Conservation (phyloP, 2,329 filamentous ascomycete species). For the Talaromyces sp. region DNA sequence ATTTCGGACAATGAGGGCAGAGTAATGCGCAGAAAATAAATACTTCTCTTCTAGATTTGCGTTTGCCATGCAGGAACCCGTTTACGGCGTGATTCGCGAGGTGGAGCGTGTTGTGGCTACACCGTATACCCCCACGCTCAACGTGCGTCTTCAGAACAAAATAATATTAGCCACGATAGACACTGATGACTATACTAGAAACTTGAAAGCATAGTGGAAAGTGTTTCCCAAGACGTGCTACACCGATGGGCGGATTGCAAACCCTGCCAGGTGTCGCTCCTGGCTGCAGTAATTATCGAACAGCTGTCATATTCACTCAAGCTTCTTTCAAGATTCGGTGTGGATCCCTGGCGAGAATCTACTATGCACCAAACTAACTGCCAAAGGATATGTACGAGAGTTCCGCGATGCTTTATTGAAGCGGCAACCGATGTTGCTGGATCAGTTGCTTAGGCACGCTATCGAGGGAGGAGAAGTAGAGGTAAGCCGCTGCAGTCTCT, state of each 20-base stretch:
- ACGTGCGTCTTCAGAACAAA: constrained; percentile 31
- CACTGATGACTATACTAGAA: constrained; percentile 21
- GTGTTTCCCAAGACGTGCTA: constrained; percentile 32
- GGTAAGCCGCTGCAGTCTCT: constrained; percentile 19
- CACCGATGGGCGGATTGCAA: constrained; percentile 45
- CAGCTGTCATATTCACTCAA: constrained; percentile 49
- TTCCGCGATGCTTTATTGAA: constrained; percentile 31
- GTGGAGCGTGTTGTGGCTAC: constrained; percentile 45
- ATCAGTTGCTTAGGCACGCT: constrained; percentile 29
- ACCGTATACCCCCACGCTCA: constrained; percentile 48
- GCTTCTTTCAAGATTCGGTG: constrained; percentile 49
- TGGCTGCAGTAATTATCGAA: constrained; percentile 45
- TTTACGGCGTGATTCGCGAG: constrained; percentile 32
- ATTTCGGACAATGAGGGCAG: neutral
- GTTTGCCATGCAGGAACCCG: constrained; percentile 21
- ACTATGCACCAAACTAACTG: constrained; percentile 3
- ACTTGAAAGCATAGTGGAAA: constrained; percentile 23
- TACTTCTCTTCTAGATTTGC: neutral
- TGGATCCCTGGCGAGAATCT: constrained; percentile 12
- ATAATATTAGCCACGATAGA: neutral
- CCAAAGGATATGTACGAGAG: constrained; percentile 21
- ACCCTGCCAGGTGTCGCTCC: constrained; percentile 44
- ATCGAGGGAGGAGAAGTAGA: constrained; percentile 23
- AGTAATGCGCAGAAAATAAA: neutral
- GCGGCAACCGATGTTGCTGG: constrained; percentile 29